phyloP scores from a whole-genome alignment of 352 stramenopile species.

The Phytophthora parvispora region DNA sequence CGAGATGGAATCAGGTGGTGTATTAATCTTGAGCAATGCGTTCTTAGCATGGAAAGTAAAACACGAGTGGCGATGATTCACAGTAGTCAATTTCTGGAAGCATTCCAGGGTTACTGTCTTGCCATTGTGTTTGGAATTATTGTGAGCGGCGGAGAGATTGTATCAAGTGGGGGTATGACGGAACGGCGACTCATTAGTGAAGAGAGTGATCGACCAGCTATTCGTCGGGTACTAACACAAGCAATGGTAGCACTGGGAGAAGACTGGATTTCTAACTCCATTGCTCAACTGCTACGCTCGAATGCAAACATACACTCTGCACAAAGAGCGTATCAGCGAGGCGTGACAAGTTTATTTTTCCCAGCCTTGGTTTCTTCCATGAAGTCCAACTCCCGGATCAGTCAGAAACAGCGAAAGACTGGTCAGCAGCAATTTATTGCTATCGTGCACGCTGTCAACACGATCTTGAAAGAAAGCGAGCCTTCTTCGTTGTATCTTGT shows the following conservation, averaged over 20 bases:
- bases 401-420: slow-evolving; percentile 21
- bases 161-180: slow-evolving; percentile 42
- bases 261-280: slow-evolving; percentile 33
- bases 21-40: slow-evolving; percentile 34
- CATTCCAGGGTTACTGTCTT: slow-evolving; percentile 39
- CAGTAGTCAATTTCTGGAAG: slow-evolving; percentile 26
- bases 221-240: slow-evolving; percentile 28
- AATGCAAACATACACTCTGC: slow-evolving; percentile 13
- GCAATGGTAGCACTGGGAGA: slow-evolving; percentile 36
- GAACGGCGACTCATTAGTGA: slow-evolving; percentile 19
- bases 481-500: slow-evolving; percentile 37
- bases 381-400: slow-evolving; percentile 12
- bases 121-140: slow-evolving; percentile 31
- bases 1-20: slow-evolving; percentile 41
- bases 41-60: slow-evolving; percentile 7
- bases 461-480: slow-evolving; percentile 30
- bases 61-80: not conserved
- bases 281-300: slow-evolving; percentile 28
- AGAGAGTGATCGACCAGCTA: slow-evolving; percentile 24
- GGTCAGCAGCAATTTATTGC: slow-evolving; percentile 33
- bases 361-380: slow-evolving; percentile 40
- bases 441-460: slow-evolving; percentile 25
- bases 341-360: slow-evolving; percentile 46
- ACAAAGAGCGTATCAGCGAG: slow-evolving; percentile 18
- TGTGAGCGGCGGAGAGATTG: slow-evolving; percentile 36